Evolutionary conservation across 2,329 filamentous ascomycete species (phyloP).

Genomic region (Parascedosporium putredinis): DNA sequence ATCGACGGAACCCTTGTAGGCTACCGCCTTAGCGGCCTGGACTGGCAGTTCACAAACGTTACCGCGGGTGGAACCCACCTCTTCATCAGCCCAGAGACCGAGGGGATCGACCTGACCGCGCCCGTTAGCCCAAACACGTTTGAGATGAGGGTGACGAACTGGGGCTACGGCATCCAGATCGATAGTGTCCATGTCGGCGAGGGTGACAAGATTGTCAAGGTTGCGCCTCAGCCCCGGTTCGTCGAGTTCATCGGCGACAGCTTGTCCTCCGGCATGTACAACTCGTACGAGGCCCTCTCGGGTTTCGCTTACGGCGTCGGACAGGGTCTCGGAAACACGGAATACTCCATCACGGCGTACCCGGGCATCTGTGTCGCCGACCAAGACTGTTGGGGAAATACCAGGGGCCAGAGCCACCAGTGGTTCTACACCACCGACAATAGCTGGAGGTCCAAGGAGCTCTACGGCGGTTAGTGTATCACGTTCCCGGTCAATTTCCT

Average conservation of each 20-base stretch:
- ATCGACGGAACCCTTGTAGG: conserved; percentile 39
- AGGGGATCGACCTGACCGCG: conserved; percentile 31
- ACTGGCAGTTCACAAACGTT: conserved; percentile 52
- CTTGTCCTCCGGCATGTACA: conserved; percentile 44
- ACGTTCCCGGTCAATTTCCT: not conserved
- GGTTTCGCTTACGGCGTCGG: conserved; percentile 45
- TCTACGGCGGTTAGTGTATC: conserved; percentile 30
- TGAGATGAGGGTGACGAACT: conserved; percentile 51
- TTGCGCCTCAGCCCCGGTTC: conserved; percentile 23
- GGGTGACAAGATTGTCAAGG: conserved; percentile 32
- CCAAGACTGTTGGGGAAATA: conserved; percentile 43
- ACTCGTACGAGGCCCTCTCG: conserved; percentile 46
- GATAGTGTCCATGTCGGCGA: conserved; percentile 36
- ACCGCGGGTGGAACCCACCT: conserved; percentile 45
- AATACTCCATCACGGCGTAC: conserved; percentile 47
- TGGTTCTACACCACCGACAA: conserved; percentile 49
- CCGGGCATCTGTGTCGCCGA: conserved; percentile 48
- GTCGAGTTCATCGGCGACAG: conserved; percentile 37
- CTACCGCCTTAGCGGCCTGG: conserved; percentile 46
- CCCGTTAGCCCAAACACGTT: conserved; percentile 36
- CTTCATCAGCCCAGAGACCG: conserved; percentile 35
- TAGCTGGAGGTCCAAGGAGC: conserved; percentile 29
- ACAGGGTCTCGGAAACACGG: conserved; percentile 45
- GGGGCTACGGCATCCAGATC: conserved; percentile 49
- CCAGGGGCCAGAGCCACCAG: conserved; percentile 39